Base-by-base conservation (phyloP, 192 early-diverging fungal species). In the Glomus cerebriforme region DNA sequence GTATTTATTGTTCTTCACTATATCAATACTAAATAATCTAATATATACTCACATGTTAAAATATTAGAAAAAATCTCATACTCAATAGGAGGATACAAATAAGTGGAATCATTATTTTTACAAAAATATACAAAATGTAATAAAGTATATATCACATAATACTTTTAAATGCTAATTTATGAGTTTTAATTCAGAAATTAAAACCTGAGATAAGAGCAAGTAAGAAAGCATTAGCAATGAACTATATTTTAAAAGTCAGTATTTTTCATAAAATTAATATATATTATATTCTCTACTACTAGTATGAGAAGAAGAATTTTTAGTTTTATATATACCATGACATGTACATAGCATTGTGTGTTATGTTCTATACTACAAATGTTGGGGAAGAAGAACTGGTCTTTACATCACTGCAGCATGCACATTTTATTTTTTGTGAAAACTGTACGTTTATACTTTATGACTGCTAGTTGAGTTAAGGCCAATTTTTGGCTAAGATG, bases 101-200 rank as follows among this genome's bases (percentile, higher is more conserved):
- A 45, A 0, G 19, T 71, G 69, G 69, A 24, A 71, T 27, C 3
- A 10, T 1, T 71, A 10, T 31, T 71, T 45, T n/a, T 2, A 2
- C 12, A 22, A 71, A 27, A 71, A 71, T 2, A 3, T n/a, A 19
- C 69, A 1, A 37, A 9, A 1, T 19, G 69, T 34, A 43, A 69
- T 15, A 69, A 69, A 19, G 43, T n/a, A 7, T 37, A 69, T 69
- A 2, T 71, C 69, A 27, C 69, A 45, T 45, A 37, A 49, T 9
- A 13, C 22, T n/a, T 47, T 71, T 71, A 26, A 12, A 31, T 39
- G 47, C 54, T 60, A 58, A 74, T 34, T 60, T 74, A 60, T 0
- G 60, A 60, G 22, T 60, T 60, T 74, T 74, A 10, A 74, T 59
- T 32, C 58, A 1, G 73, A 59, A 74, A 34, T 7, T 74, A 74